Evolutionary conservation across 176 grass and related monocot species (phyloP).

Genomic region (Echinochloa phyllopogon): DNA sequence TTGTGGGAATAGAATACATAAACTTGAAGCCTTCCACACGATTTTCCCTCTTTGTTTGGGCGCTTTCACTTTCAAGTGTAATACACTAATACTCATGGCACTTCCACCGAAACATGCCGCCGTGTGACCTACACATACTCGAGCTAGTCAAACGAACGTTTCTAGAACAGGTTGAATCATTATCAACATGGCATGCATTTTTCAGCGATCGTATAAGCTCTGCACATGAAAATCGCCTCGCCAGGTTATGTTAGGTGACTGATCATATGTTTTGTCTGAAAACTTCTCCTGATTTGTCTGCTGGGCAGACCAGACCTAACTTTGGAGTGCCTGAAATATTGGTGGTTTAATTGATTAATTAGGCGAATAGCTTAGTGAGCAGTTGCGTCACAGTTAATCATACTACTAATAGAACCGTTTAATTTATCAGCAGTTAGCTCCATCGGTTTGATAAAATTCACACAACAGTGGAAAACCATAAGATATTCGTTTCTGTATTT

Average conservation of each 20-base stretch:
- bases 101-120: background rate
- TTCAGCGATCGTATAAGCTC: too few relatives aligned
- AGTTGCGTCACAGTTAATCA: background rate
- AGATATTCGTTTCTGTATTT: background rate
- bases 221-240: too few relatives aligned
- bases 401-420: background rate
- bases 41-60: too few relatives aligned
- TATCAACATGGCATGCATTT: background rate
- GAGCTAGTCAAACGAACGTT: background rate
- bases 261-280: too few relatives aligned
- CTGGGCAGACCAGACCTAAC: too few relatives aligned
- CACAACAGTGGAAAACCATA: background rate
- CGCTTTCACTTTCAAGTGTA: background rate
- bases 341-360: slow-evolving; percentile 1
- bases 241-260: background rate
- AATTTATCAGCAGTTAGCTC: background rate
- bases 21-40: too few relatives aligned
- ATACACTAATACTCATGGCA: background rate
- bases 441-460: background rate
- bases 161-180: slow-evolving; percentile 23
- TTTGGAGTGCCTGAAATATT: background rate
- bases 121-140: too few relatives aligned
- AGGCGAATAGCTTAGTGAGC: background rate
- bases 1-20: too few relatives aligned
- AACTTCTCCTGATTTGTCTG: too few relatives aligned